Conservation (phyloP, 148 eudicot genomes). For the Hydrangea macrophylla region DNA sequence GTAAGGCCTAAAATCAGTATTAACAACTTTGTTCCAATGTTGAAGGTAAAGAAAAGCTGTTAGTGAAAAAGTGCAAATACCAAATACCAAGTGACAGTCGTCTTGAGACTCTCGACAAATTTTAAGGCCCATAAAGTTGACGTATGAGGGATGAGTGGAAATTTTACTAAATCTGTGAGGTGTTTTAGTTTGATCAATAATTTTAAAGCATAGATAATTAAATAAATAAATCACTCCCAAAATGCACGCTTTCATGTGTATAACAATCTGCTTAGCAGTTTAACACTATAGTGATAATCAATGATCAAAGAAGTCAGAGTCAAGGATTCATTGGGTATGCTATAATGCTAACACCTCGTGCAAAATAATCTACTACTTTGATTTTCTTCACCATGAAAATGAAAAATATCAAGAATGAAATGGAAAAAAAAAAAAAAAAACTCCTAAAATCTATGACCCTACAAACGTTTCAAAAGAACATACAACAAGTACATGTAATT, state of each 20-base stretch:
- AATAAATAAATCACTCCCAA: not conserved
- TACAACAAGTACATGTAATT: not conserved
- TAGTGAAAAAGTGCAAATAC: not conserved
- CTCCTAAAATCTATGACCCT: not conserved
- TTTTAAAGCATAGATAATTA: too few species aligned
- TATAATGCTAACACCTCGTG: not conserved
- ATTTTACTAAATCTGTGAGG: not conserved
- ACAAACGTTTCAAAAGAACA: not conserved
- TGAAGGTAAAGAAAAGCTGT: not conserved
- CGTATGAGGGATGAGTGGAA: too few species aligned
- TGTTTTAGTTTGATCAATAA: not conserved
- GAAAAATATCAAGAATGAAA: not conserved
- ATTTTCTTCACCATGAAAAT: not conserved
- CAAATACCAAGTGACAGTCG: not conserved
- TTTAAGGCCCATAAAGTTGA: too few species aligned
- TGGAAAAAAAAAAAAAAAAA: not conserved
- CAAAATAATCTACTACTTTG: not conserved
- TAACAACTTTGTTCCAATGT: not conserved
- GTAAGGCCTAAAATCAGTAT: not conserved
- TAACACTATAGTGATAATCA: too few species aligned
- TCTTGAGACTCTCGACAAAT: not conserved
- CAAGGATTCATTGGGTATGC: not conserved
- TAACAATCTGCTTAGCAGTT: too few species aligned
- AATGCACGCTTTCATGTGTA: not conserved
- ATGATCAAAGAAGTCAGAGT: not conserved